These are phyloP conservation scores for Canariomyces notabilis DNA, from an alignment of 2,329 filamentous ascomycete species.

Conservation along the genomic window DNA sequence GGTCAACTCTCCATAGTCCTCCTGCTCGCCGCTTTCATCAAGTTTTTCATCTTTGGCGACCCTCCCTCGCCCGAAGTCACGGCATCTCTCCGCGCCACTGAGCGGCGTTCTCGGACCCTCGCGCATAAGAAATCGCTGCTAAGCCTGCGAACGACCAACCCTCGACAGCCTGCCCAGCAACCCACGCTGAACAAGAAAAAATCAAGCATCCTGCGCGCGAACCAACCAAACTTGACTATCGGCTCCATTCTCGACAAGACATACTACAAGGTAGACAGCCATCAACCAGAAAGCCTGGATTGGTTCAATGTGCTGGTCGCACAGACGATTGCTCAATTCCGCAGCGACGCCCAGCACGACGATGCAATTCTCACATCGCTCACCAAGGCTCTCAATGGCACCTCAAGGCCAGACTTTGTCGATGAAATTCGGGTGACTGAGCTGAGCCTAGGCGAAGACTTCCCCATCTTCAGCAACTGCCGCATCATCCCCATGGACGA, in stretches of 20 bases:
- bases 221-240: slow-evolving; percentile 75
- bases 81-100: slow-evolving; percentile 68
- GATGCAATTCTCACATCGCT: slow-evolving; percentile 83
- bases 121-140: slow-evolving; percentile 72
- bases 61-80: slow-evolving; percentile 77
- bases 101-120: slow-evolving; percentile 67
- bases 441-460: slow-evolving; percentile 90
- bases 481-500: slow-evolving; percentile 88
- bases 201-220: slow-evolving; percentile 63
- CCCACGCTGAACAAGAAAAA: slow-evolving; percentile 55
- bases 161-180: slow-evolving; percentile 29
- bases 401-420: slow-evolving; percentile 80
- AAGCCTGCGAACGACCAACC: slow-evolving; percentile 48
- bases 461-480: slow-evolving; percentile 98
- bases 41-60: slow-evolving; percentile 99
- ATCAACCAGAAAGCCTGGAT: slow-evolving; percentile 93
- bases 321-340: slow-evolving; percentile 92
- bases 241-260: slow-evolving; percentile 92
- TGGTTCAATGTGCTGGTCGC: slow-evolving; percentile 99
- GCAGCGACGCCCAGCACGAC: slow-evolving; percentile 86
- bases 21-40: slow-evolving; percentile 90
- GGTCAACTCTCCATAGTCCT: slow-evolving; percentile 91
- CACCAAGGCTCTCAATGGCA: slow-evolving; percentile 81
- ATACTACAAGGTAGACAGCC: slow-evolving; percentile 92
- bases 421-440: slow-evolving; percentile 93